Evolutionary conservation across 257 asterid species (phyloP), one percentile per base, ranked within the genome.

Genomic region (Nicotiana benthamiana): DNA sequence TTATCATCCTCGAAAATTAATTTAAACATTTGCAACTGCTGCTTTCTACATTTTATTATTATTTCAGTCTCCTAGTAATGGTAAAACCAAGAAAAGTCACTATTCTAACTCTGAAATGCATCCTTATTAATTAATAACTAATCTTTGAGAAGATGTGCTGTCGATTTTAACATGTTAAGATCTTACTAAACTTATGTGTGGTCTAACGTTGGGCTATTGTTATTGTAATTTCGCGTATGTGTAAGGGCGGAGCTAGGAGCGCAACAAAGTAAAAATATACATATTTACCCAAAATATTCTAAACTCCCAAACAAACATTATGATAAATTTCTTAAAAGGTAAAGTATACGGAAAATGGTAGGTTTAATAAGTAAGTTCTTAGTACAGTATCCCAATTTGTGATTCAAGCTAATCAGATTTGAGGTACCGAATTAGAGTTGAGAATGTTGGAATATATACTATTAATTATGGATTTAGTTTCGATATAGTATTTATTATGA

Each of bases 1-100:
- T 72, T 72, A 72, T 46, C 77, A 72, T 46, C 77, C 15, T 72
- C 77, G 77, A 72, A 46, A 46, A 46, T 46, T 72, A 72, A 12
- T 22, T 46, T 12, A 13, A 18, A 72, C 43, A 28, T 2, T 32
- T 68, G 20, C 76, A 36, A 36, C 30, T 36, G 40, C 12, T 36
- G 76, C 76, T 51, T 51, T 12, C 3, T 51, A 12, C 56, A 13
- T 51, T 51, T 51, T 51, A 10, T 51, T 51, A 10, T 51, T 40
- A 36, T 36, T 36, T 40, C 11, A 8, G 48, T 40, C 48, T 40
- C 48, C 9, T 40, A 40, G 56, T 51, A 68, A 40, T 68, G 76
- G 3, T 68, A 36, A 36, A n/a, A 40, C 6, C 76, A 40, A 68
- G 76, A n/a, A n/a, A n/a, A 20, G 30, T 68, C 43, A 68, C 8